Evolutionary conservation across 177 flowering plant genomes (phyloP).

Genomic region (Vitis hybrid): DNA sequence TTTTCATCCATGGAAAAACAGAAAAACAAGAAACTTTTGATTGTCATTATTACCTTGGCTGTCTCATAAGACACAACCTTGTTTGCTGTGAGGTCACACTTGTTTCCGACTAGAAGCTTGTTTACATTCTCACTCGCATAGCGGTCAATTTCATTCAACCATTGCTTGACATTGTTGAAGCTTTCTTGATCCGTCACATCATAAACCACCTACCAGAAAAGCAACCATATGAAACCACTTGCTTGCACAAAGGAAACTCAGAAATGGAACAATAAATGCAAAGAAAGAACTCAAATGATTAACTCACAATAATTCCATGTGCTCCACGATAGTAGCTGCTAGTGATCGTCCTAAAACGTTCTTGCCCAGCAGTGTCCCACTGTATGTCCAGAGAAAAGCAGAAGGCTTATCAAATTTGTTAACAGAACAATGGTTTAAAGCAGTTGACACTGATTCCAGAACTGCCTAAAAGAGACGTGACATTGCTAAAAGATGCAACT

Average conservation of each 20-base stretch:
- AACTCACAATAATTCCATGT: constrained; percentile 61
- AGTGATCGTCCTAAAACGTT: constrained; percentile 63
- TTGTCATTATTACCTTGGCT: constrained; percentile 61
- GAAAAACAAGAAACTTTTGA: neutral
- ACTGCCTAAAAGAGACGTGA: neutral
- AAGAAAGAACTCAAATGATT: neutral
- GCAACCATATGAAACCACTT: neutral
- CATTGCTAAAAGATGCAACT: too few relatives aligned
- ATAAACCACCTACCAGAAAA: constrained; percentile 65
- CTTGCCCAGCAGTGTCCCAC: constrained; percentile 76
- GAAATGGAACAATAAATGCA: neutral
- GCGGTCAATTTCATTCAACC: constrained; percentile 96
- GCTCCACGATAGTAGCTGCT: constrained; percentile 72
- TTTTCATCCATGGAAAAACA: neutral
- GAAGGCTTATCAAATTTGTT: neutral
- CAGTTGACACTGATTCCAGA: neutral
- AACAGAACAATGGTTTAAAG: neutral
- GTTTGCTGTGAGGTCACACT: constrained; percentile 81
- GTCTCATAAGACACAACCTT: constrained; percentile 88
- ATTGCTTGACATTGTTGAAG: constrained; percentile 91
- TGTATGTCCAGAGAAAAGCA: constrained; percentile 14
- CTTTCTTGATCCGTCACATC: constrained; percentile 95
- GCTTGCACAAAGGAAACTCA: neutral
- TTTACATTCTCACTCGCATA: constrained; percentile 93
- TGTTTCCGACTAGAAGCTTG: constrained; percentile 96